Evolutionary conservation across 2,329 filamentous ascomycete species (phyloP), one percentile per base, ranked within the genome.

Genomic region (Fusarium buharicum): DNA sequence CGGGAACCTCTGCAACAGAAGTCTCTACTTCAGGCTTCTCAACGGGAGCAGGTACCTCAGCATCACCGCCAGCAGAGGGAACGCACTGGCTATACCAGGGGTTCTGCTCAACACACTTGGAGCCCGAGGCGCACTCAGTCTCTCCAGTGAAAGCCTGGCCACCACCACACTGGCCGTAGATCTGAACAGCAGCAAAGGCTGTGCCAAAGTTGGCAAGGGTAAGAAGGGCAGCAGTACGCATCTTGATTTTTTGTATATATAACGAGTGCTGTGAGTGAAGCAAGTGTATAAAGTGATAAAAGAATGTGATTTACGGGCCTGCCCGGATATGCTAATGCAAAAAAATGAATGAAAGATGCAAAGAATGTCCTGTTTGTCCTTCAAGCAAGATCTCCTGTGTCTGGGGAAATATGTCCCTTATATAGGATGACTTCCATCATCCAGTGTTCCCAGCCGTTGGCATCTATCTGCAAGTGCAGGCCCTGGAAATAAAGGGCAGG

Each of bases 71-170:
- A 7, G 50, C 39, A 17, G 27, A 13, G 14, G 64, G 64, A 10
- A 66, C 27, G 13, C 58, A 69, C 46, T 67, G 61, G 30, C 66
- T 67, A 34, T 69, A 67, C 64, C 59, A 67, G 18, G 67, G 60
- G 27, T 56, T 69, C 16, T 55, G 44, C 27, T 39, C 22, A 6
- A 55, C 60, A 31, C 64, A 69, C 12, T 53, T 44, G 27, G 64
- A 52, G 20, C 61, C 59, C 22, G 55, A 56, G 14, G 49, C 27
- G n/a, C 67, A 69, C n/a, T 61, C 40, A 4, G 47, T 48, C 16
- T 67, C 56, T 12, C 58, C 61, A 1, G 45, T 51, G 27, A 56
- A 69, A 28, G 39, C 53, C 11, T 48, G 50, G 16, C 64, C 59
- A 31, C 56, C 59, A 36, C 56, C 55, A 33, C 64, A 68, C 41